Percentiles rank a stretch among this genome's conserved stretches.
Evolutionary conservation across 2,329 filamentous ascomycete genomes (phyloP).

Genomic region (Fusarium sp.): DNA sequence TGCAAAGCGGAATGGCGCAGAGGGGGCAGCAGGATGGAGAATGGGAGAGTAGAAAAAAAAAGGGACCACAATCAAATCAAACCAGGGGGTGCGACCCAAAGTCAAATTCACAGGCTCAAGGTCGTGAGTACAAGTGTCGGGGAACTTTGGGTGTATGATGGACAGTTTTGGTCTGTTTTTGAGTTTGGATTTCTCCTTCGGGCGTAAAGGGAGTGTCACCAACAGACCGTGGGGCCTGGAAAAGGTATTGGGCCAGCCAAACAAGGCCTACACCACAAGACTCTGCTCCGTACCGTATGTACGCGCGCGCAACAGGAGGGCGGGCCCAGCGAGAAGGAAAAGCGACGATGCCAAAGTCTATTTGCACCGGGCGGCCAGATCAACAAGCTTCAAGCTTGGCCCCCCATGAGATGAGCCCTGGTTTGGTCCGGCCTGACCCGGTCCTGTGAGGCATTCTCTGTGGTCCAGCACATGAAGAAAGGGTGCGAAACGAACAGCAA

Average conservation of each 20-base stretch:
- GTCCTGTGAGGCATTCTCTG: slow-evolving; percentile 12
- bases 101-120: slow-evolving; percentile 9
- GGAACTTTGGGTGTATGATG: slow-evolving; percentile 23
- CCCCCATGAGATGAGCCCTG: slow-evolving; percentile 28
- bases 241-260: slow-evolving; percentile 26
- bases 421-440: slow-evolving; percentile 32
- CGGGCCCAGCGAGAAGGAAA: slow-evolving; percentile 15
- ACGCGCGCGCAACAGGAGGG: slow-evolving; percentile 20
- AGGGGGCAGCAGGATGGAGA: not conserved
- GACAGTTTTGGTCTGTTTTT: slow-evolving; percentile 32
- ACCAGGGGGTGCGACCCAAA: not conserved
- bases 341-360: slow-evolving; percentile 43
- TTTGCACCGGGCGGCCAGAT: slow-evolving; percentile 36
- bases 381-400: slow-evolving; percentile 33
- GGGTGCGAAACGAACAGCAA: slow-evolving; percentile 10
- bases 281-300: slow-evolving; percentile 12
- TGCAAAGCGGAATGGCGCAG: slow-evolving; percentile 5
- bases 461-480: not conserved
- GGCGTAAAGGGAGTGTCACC: slow-evolving; percentile 28
- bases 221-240: slow-evolving; percentile 22
- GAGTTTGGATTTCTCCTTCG: slow-evolving; percentile 30
- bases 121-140: slow-evolving; percentile 20
- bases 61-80: slow-evolving; percentile 26
- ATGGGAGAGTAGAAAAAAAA: slow-evolving; percentile 11
- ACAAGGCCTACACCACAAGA: slow-evolving; percentile 27